Evolutionary conservation across 116 monocot genomes (phyloP).

Genomic region (Trichopus zeylanicus): DNA sequence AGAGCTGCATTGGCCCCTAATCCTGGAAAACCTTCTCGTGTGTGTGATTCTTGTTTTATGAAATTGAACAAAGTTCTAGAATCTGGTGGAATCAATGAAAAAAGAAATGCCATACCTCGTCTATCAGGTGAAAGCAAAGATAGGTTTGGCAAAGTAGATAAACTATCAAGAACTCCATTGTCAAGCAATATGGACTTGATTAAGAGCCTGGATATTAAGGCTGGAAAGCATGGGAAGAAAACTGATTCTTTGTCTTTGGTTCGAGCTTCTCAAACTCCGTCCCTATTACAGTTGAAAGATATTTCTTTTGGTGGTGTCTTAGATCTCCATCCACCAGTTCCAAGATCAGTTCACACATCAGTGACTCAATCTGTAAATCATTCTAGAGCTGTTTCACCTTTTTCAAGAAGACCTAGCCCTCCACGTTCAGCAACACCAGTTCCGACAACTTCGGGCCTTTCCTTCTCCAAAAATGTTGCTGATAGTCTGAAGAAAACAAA

Average conservation of each 20-base stretch:
- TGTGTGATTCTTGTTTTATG: constrained; percentile 78
- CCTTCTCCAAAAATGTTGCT: constrained; percentile 44
- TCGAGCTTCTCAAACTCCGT: constrained; percentile 22
- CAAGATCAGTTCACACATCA: constrained; percentile 30
- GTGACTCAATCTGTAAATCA: constrained; percentile 32
- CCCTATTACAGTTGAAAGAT: constrained; percentile 42
- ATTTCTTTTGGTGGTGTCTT: constrained; percentile 34
- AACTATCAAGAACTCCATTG: constrained; percentile 11
- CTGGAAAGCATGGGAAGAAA: constrained; percentile 37
- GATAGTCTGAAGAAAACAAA: constrained; percentile 69
- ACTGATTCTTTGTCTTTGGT: constrained; percentile 28
- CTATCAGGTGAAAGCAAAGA: constrained; percentile 49
- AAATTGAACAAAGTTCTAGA: constrained; percentile 52
- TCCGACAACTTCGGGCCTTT: constrained; percentile 52
- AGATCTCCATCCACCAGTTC: constrained; percentile 22
- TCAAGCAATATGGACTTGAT: constrained; percentile 44
- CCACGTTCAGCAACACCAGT: constrained; percentile 65
- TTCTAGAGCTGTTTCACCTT: constrained; percentile 80
- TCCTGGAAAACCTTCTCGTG: constrained; percentile 70
- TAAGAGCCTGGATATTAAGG: constrained; percentile 45
- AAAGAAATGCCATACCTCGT: constrained; percentile 24
- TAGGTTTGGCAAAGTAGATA: constrained; percentile 43
- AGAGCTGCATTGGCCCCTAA: constrained; percentile 65
- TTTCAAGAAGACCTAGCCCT: constrained; percentile 59
- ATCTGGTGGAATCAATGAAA: constrained; percentile 26